phyloP scores from a whole-genome alignment of 805 yeast genomes.

The Starmerella potacharoeniae region DNA sequence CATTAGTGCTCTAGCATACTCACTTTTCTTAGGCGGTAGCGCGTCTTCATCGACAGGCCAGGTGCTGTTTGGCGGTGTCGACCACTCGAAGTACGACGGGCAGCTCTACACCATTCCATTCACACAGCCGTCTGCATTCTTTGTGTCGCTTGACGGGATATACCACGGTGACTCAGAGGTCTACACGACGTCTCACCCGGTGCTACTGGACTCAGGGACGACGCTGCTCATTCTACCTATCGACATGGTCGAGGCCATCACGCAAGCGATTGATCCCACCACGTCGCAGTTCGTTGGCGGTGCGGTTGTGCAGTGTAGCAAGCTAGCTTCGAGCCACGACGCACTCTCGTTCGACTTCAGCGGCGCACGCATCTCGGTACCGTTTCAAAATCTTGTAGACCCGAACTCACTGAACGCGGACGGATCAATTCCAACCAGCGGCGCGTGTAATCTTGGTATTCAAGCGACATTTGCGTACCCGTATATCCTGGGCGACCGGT shows the following conservation, averaged over 20 bases:
- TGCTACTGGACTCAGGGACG: constrained; percentile 44
- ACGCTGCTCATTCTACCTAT: constrained; percentile 36
- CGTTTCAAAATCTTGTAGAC: constrained; percentile 6
- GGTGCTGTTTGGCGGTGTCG: constrained; percentile 36
- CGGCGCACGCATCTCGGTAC: constrained; percentile 13
- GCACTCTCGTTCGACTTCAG: constrained; percentile 12
- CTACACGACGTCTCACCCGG: constrained; percentile 27
- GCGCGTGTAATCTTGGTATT: constrained; percentile 16
- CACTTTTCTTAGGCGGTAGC: constrained; percentile 34
- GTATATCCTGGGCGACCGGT: constrained; percentile 49
- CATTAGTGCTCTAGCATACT: constrained; percentile 34
- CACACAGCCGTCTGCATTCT: constrained; percentile 7
- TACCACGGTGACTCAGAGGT: constrained; percentile 1
- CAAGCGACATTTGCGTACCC: constrained; percentile 8
- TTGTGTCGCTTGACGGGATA: constrained; percentile 3
- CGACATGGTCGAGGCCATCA: constrained; percentile 3
- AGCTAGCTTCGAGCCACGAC: background rate
- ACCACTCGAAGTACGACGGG: constrained; percentile 33
- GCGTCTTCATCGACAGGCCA: constrained; percentile 26
- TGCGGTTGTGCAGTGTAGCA: background rate
- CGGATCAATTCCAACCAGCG: constrained; percentile 2
- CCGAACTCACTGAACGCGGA: background rate
- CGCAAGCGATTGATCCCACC: constrained; percentile 2
- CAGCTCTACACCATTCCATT: constrained; percentile 29
- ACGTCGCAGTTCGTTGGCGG: constrained; percentile 18